Percentiles rank a stretch among this genome's conserved stretches.
phyloP scores from a whole-genome alignment of 164 flowering plant genomes.

The Hamamelis virginiana region DNA sequence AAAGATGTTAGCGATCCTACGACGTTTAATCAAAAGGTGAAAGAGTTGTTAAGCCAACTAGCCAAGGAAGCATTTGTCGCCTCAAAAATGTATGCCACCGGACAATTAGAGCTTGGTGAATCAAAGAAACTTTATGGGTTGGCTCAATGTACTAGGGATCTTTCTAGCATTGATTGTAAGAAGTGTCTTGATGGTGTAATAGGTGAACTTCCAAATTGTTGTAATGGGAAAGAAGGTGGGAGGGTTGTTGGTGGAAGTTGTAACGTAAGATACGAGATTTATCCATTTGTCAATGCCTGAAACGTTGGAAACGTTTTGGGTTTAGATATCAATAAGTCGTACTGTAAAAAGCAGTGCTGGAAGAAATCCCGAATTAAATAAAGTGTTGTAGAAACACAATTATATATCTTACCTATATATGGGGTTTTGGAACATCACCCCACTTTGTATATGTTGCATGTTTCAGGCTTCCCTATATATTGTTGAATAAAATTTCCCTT shows the following conservation, averaged over 20 bases:
- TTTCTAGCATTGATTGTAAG: constrained; percentile 20
- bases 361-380: no score
- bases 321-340: no score
- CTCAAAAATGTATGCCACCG: constrained; percentile 19
- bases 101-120: constrained; percentile 12
- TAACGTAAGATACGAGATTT: constrained; percentile 21
- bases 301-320: no score
- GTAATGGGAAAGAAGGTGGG: constrained; percentile 30
- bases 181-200: constrained; percentile 20
- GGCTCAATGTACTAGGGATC: constrained; percentile 33
- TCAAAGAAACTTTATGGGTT: constrained; percentile 19
- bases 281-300: constrained; percentile 17
- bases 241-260: constrained; percentile 23
- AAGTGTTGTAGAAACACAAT: no score
- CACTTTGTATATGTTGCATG: no score
- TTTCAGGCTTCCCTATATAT: no score
- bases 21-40: constrained; percentile 15
- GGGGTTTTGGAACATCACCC: no score
- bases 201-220: constrained; percentile 16
- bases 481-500: no score
- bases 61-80: neutral
- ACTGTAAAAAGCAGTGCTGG: no score
- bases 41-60: constrained; percentile 15
- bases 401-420: no score
- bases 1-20: constrained; percentile 5